These are phyloP conservation scores for Paecilomyces sp. DNA, from an alignment of 2,329 filamentous ascomycete species.

Conservation along the genomic window DNA sequence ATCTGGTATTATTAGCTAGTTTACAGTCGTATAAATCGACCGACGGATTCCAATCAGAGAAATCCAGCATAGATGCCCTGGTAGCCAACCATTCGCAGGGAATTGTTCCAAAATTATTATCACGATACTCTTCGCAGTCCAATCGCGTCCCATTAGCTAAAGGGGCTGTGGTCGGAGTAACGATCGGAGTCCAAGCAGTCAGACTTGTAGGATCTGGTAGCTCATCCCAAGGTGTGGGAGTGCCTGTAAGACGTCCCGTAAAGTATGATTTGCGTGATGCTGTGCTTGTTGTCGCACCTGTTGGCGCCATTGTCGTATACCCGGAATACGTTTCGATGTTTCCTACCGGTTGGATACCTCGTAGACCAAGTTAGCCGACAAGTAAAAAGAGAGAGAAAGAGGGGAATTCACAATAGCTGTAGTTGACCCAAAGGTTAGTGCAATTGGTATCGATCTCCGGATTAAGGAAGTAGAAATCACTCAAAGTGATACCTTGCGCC, in stretches of 20 bases:
- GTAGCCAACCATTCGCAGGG: neutral
- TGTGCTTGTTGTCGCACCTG: no score
- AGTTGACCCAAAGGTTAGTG: slow-evolving; percentile 1
- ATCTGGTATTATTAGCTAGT: no score
- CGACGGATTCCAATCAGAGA: neutral
- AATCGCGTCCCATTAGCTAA: neutral
- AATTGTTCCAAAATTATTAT: neutral
- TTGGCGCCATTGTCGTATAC: no score
- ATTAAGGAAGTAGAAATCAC: slow-evolving; percentile 6
- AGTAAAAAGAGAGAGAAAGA: no score
- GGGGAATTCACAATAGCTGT: no score
- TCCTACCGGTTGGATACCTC: neutral
- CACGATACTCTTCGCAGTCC: neutral
- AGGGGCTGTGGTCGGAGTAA: neutral
- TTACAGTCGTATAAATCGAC: neutral
- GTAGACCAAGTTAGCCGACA: neutral
- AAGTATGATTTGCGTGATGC: no score
- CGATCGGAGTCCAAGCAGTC: no score
- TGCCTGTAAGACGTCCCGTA: no score
- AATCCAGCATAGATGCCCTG: neutral
- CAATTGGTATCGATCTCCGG: slow-evolving; percentile 3
- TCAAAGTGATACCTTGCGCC: slow-evolving; percentile 1
- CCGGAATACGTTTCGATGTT: neutral
- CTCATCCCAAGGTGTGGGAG: neutral
- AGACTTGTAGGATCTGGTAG: no score